Conservation (phyloP, 768 basidiomycete species). For the Podaxis sp. region DNA sequence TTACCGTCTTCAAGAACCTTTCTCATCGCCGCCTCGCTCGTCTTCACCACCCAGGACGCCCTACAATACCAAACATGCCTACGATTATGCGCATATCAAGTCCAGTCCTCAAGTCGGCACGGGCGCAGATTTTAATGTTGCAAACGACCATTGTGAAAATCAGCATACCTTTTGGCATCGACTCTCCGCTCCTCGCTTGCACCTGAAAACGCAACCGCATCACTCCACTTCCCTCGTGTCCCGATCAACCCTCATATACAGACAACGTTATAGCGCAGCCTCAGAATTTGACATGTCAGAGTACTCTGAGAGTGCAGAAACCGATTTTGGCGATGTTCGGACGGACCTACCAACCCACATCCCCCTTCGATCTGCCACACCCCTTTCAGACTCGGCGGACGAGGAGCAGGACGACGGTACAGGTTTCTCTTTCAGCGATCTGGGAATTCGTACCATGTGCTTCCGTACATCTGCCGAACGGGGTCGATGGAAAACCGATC, state of each 20-base stretch:
- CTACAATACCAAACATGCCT: constrained; percentile 23
- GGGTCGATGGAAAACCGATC: constrained; percentile 56
- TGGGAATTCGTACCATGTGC: constrained; percentile 43
- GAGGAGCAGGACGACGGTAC: constrained; percentile 27
- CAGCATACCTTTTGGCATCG: constrained; percentile 24
- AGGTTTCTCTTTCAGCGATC: constrained; percentile 27
- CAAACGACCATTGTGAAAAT: constrained; percentile 26
- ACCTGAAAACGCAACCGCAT: constrained; percentile 18
- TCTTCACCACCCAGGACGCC: constrained; percentile 41
- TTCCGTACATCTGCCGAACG: constrained; percentile 58
- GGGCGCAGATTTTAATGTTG: constrained; percentile 21
- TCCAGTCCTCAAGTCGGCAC: constrained; percentile 33
- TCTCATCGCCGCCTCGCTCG: constrained; percentile 35
- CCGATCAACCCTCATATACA: constrained; percentile 24
- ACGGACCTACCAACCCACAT: constrained; percentile 26
- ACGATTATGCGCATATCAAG: constrained; percentile 30
- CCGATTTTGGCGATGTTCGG: constrained; percentile 22
- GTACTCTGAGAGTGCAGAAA: constrained; percentile 26
- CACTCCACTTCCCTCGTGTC: constrained; percentile 26
- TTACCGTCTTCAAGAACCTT: constrained; percentile 20
- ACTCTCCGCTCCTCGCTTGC: constrained; percentile 16
- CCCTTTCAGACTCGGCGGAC: constrained; percentile 33
- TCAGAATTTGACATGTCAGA: constrained; percentile 35
- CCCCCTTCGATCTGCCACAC: constrained; percentile 23
- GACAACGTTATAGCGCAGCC: constrained; percentile 26